Conservation (phyloP, 805 yeast species). For the Blastobotrys chiropterorum region DNA sequence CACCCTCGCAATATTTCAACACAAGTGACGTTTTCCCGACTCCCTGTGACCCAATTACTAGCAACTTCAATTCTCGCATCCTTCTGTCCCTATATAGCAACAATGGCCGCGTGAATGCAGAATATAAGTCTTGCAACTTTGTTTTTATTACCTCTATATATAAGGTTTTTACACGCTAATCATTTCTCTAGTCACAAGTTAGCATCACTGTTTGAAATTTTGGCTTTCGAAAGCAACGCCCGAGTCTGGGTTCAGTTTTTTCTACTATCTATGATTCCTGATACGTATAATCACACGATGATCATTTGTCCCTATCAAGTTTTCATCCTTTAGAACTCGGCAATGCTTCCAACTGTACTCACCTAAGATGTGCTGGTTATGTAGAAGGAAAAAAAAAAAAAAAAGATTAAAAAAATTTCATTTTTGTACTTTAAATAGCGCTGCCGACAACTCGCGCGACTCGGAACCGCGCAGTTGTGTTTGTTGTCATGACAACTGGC, state of each 20-base stretch:
- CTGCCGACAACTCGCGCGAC: no score
- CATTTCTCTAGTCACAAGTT: background rate
- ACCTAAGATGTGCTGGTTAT: background rate
- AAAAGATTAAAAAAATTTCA: background rate
- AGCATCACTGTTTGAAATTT: background rate
- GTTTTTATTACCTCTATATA: background rate
- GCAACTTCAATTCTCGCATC: constrained; percentile 4
- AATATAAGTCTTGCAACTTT: background rate
- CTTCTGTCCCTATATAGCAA: no score
- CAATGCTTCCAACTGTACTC: background rate
- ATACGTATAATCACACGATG: constrained; percentile 19
- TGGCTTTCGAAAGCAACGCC: background rate
- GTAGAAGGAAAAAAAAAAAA: background rate
- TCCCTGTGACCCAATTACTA: constrained; percentile 37
- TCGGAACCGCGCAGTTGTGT: no score
- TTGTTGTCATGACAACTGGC: background rate
- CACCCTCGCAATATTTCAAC: constrained; percentile 35
- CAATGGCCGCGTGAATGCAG: background rate
- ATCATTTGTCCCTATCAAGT: constrained; percentile 34
- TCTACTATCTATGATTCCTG: constrained; percentile 28
- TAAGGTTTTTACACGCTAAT: background rate
- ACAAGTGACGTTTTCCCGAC: constrained; percentile 46
- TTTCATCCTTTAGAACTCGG: constrained; percentile 22
- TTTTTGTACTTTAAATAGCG: no score
- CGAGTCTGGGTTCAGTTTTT: constrained; percentile 14